Evolutionary conservation across 257 asterid species (phyloP), one percentile per base, ranked within the genome.

Genomic region (Osmanthus fragrans): DNA sequence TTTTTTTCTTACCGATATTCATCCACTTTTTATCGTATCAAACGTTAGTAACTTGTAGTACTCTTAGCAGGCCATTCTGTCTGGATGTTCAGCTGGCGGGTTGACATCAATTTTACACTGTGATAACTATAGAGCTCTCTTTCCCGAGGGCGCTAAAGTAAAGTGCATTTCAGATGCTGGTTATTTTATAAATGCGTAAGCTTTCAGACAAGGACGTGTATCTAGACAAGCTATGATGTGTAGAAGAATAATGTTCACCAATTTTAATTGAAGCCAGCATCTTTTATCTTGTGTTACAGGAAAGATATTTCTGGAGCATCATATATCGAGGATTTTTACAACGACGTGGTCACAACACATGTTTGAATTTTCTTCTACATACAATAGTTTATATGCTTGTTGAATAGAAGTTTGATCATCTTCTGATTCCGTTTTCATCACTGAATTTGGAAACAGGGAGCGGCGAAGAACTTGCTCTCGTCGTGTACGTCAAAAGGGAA

Each of bases 81-180:
- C 95, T 49, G 97, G 98, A 82, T 90, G 98, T 79, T 94, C 98
- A 2, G 97, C 98, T 21, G 98, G 98, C 70, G 98, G 97, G 69
- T 84, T 92, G 73, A 79, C 96, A 39, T 70, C 96, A 11, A 89
- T 94, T 77, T 88, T 90, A 79, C 90, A 94, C 71, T 94, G 98
- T 70, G 98, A 94, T 73, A 87, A 80, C 73, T 94, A 90, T 81
- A 85, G 77, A 70, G 78, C 84, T 30, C 92, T 89, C 19, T 80
- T 94, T 33, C 96, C 97, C 7, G 39, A 68, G 33, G 81, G 88
- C 32, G 74, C 96, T 33, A 92, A 81, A 83, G 96, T 90, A 36
- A 94, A 92, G 84, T 94, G 98, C 82, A 83, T 94, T 49, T 82
- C 97, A 0, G 98, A 94, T 82, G 98, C 92, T 27, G 98, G 98